phyloP scores from a whole-genome alignment of 2,329 filamentous ascomycete genomes.

The Aureobasidium namibiae region DNA sequence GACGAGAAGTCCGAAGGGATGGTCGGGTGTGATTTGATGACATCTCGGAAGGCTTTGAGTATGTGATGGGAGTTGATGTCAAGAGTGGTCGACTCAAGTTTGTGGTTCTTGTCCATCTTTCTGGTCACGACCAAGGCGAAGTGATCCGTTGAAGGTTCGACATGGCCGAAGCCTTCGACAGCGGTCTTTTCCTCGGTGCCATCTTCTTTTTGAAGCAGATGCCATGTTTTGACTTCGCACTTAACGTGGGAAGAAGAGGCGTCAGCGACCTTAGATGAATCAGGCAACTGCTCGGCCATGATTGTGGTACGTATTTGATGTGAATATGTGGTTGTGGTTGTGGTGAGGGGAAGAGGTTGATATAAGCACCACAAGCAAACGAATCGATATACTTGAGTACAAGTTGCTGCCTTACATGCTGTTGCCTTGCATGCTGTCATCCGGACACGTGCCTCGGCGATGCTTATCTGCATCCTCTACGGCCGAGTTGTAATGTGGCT shows the following conservation, averaged over 20 bases:
- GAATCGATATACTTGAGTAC: neutral
- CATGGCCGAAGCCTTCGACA: neutral
- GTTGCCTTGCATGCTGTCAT: neutral
- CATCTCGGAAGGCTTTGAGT: neutral
- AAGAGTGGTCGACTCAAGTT: neutral
- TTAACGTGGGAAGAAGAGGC: neutral
- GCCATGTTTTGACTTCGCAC: slow-evolving; percentile 4
- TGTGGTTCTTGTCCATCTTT: neutral
- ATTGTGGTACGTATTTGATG: neutral
- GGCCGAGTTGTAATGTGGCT: neutral
- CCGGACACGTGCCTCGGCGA: neutral
- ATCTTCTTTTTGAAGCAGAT: neutral
- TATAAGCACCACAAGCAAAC: neutral
- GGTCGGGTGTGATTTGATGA: neutral
- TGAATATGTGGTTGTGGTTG: neutral
- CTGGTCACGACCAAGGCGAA: neutral
- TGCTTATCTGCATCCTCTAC: neutral
- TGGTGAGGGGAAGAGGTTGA: neutral
- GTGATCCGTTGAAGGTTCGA: neutral
- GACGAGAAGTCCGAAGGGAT: neutral
- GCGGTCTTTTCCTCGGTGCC: neutral
- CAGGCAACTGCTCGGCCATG: neutral
- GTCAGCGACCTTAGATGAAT: neutral
- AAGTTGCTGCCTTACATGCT: neutral
- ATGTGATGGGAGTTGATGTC: neutral